phyloP scores from a whole-genome alignment of 345 rosid species.

The Hibiscus mutabilis region DNA sequence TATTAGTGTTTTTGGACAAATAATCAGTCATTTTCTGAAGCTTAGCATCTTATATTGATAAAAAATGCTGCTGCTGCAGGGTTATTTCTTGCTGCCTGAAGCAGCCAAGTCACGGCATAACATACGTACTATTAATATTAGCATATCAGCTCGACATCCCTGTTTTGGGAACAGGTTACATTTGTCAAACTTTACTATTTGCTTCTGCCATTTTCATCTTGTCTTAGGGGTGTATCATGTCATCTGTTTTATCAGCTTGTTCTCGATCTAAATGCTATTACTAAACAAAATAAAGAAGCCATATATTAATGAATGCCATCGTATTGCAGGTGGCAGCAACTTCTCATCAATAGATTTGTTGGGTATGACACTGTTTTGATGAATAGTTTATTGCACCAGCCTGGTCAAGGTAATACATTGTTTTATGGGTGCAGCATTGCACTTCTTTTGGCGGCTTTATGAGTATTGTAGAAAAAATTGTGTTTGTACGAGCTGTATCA shows the following conservation, averaged over 20 bases:
- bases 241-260: not conserved
- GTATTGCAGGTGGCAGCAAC: constrained; percentile 94
- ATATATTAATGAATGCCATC: constrained; percentile 8
- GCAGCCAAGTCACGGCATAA: constrained; percentile 76
- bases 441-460: not conserved
- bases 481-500: not conserved
- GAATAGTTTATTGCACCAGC: constrained; percentile 82
- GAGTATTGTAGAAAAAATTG: not conserved
- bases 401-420: constrained; percentile 71
- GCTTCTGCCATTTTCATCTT: not conserved
- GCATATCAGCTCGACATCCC: constrained; percentile 85
- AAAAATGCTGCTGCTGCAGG: constrained; percentile 34
- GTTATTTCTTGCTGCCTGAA: constrained; percentile 90
- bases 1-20: not conserved
- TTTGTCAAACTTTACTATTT: constrained; percentile 4
- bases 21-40: not conserved
- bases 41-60: constrained; percentile 1
- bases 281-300: not conserved
- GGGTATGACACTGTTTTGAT: constrained; percentile 98
- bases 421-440: not conserved
- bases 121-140: constrained; percentile 71
- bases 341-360: constrained; percentile 91
- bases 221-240: not conserved
- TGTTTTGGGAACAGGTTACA: constrained; percentile 97
- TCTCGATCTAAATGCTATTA: not conserved